phyloP scores from a whole-genome alignment of 139 green algal species.

The Volvox reticuliferus region DNA sequence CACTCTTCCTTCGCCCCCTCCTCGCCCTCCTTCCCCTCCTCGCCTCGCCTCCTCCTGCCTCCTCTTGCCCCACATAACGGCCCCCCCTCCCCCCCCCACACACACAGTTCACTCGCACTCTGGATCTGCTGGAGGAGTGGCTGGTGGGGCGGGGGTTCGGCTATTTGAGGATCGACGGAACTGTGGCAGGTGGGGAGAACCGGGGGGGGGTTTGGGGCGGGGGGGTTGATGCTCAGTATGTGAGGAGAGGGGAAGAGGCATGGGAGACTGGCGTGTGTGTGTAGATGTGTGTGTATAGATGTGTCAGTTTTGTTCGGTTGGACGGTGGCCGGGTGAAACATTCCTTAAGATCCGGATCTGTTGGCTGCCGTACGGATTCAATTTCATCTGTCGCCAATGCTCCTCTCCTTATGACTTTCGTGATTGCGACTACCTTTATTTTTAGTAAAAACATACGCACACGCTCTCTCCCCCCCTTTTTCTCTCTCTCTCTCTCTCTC shows the following conservation, averaged over 20 bases:
- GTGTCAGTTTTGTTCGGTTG: too few relatives aligned
- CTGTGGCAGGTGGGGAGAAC: constrained; percentile 42
- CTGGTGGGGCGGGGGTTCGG: constrained; percentile 57
- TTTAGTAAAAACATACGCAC: too few relatives aligned
- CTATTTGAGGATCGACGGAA: constrained; percentile 79
- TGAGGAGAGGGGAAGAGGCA: background rate
- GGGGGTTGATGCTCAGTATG: background rate
- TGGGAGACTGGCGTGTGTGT: too few relatives aligned
- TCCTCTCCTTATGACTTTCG: too few relatives aligned
- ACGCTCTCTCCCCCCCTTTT: too few relatives aligned
- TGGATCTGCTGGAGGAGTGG: constrained; percentile 87
- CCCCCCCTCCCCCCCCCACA: constrained; percentile 41
- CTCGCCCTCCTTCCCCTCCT: background rate
- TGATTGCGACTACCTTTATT: too few relatives aligned
- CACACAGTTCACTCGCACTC: constrained; percentile 70
- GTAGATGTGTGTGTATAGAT: too few relatives aligned
- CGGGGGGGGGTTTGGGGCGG: background rate
- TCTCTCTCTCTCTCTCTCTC: background rate
- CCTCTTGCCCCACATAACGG: constrained; percentile 36
- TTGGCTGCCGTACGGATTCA: too few relatives aligned
- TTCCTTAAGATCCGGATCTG: too few relatives aligned
- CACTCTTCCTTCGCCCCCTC: background rate
- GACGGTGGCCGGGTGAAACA: too few relatives aligned
- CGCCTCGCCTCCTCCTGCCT: background rate
- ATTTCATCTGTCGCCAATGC: too few relatives aligned